phyloP scores from a whole-genome alignment of 345 rosid species.

The Dipteronia sinensis region DNA sequence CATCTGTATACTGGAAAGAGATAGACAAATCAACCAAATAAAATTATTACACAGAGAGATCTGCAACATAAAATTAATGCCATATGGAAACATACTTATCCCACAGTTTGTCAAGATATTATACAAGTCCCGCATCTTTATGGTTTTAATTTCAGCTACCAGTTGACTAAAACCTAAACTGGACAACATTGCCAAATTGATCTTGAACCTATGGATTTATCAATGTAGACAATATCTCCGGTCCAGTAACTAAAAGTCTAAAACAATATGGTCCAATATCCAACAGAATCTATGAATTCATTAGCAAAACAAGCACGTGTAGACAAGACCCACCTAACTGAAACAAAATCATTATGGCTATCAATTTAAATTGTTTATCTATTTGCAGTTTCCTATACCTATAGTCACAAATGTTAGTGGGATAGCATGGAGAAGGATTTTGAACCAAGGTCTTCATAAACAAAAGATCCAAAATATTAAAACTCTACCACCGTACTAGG shows the following conservation, averaged over 20 bases:
- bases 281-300: too few species aligned
- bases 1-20: constrained; percentile 79
- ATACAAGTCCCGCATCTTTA: background rate
- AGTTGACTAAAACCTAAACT: background rate
- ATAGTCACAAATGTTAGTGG: background rate
- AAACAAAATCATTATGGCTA: background rate
- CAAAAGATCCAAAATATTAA: background rate
- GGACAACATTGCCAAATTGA: background rate
- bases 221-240: background rate
- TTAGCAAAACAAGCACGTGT: background rate
- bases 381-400: background rate
- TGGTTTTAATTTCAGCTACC: background rate
- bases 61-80: background rate
- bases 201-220: too few species aligned
- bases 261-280: too few species aligned
- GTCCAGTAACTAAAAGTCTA: too few species aligned
- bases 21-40: constrained; percentile 26
- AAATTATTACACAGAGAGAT: background rate
- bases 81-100: background rate
- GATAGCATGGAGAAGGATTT: background rate
- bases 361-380: background rate
- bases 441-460: background rate
- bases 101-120: background rate
- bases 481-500: background rate
- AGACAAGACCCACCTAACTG: background rate